Percentiles rank a stretch among this genome's conserved stretches.
phyloP scores from a whole-genome alignment of 2,329 filamentous ascomycete genomes.

The Emericellopsis atlantica region DNA sequence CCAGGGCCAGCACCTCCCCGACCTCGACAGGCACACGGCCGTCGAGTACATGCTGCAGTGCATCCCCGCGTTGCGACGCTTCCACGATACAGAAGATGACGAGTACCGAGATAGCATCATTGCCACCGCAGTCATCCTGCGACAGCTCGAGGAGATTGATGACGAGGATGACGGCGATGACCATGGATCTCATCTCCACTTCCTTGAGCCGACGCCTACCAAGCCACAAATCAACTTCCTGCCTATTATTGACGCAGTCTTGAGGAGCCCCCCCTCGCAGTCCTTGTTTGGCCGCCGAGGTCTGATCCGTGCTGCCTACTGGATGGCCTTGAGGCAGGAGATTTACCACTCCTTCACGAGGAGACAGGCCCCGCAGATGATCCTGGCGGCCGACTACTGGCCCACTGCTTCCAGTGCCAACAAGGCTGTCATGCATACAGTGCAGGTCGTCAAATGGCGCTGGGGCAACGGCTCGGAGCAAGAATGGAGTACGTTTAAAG shows the following conservation, averaged over 20 bases:
- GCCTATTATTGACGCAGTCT: constrained; percentile 24
- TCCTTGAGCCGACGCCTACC: background rate
- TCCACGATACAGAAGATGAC: constrained; percentile 21
- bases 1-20: constrained; percentile 21
- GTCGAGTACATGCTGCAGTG: constrained; percentile 26
- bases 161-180: constrained; percentile 12
- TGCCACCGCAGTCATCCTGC: constrained; percentile 24
- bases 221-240: constrained; percentile 18
- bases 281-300: constrained; percentile 20
- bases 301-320: constrained; percentile 25
- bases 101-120: constrained; percentile 26
- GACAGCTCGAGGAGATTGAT: constrained; percentile 27
- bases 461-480: constrained; percentile 19
- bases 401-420: constrained; percentile 21
- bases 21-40: constrained; percentile 21
- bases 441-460: constrained; percentile 26
- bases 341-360: constrained; percentile 27
- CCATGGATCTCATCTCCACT: background rate
- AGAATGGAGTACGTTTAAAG: constrained; percentile 22
- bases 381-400: constrained; percentile 19
- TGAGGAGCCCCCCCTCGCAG: constrained; percentile 21
- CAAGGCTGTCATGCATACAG: constrained; percentile 26
- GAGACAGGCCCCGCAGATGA: constrained; percentile 21
- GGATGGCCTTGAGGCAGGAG: constrained; percentile 26
- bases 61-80: constrained; percentile 23